A percentile compares a stretch with the other conserved stretches of the same genome.
These are phyloP conservation scores for Fusarium gaditjirri DNA, from an alignment of 2,329 filamentous ascomycete genomes.

Conservation along the genomic window DNA sequence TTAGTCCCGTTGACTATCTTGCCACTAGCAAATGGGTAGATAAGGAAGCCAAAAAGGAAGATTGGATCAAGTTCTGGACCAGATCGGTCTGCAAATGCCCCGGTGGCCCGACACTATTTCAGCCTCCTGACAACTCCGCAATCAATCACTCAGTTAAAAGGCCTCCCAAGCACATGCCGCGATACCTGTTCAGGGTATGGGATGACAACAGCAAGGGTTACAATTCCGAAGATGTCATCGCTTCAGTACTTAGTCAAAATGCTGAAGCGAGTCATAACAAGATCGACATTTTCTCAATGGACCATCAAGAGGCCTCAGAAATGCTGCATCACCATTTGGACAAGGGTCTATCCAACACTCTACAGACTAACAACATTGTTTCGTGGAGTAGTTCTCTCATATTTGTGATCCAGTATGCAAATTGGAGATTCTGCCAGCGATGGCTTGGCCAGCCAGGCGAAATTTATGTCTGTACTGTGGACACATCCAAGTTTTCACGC, in stretches of 20 bases:
- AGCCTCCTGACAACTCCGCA: fast-evolving
- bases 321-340: background rate
- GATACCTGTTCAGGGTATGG: background rate
- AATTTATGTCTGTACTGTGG: fast-evolving
- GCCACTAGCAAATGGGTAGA: fast-evolving
- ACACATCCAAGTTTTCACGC: fast-evolving
- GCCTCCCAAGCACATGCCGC: background rate
- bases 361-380: background rate
- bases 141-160: fast-evolving
- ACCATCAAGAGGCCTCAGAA: fast-evolving
- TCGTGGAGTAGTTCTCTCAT: background rate
- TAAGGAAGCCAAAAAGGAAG: fast-evolving
- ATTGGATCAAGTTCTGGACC: background rate
- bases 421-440: background rate
- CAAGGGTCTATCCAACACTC: fast-evolving
- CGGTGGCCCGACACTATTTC: background rate
- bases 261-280: fast-evolving
- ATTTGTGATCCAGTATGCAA: background rate
- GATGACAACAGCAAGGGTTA: background rate
- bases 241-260: fast-evolving
- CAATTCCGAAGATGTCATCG: fast-evolving
- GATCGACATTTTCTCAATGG: fast-evolving
- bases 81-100: background rate
- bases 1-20: background rate
- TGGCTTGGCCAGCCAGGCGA: fast-evolving